Evolutionary conservation across 176 grass and related monocot genomes (phyloP), one percentile per base, ranked within the genome.

Genomic region (Eleusine coracana): DNA sequence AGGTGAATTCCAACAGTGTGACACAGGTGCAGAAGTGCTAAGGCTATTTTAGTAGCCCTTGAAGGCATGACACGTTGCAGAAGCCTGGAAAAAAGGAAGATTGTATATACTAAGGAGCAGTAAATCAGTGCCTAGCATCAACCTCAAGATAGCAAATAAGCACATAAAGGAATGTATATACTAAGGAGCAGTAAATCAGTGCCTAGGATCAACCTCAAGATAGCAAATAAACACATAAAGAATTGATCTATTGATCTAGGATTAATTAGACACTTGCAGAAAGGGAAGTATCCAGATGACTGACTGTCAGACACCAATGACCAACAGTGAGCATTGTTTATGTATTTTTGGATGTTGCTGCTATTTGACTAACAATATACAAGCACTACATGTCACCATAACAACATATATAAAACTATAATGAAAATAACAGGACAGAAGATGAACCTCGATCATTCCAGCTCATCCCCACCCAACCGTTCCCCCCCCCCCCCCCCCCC

Each of bases 71-170:
- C 31, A 34, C n/a, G 25, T 10, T 37, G 55, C 55, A 63, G 6
- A 82, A 82, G 10, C 54, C 27, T 72, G 40, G 40, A 48, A 23
- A 60, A 77, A 42, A 25, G 63, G 41, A 8, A 5, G 55, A 38
- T 68, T 79, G 2, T 21, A 48, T n/a, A 18, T 52, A n/a, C 10
- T 27, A 58, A 56, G 23, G 78, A 41, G 39, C 15, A 51, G 63
- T 72, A 25, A 41, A 84, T 49, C 20, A 12, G 49, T 25, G 51
- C n/a, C 76, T 70, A 49, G 20, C 40, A 85, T 78, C 65, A 78
- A 50, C 18, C 45, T 51, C 7, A 48, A 46, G 37, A 76, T 34
- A 6, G 31, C 13, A 85, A 78, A 52, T 25, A 37, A 48, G 54
- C 18, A 15, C 7, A 50, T 41, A 45, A 88, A 12, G 9, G 80